A percentile compares a stretch with the other conserved stretches of the same genome.
phyloP scores from a whole-genome alignment of 768 basidiomycete species.

The Lactarius indigo region DNA sequence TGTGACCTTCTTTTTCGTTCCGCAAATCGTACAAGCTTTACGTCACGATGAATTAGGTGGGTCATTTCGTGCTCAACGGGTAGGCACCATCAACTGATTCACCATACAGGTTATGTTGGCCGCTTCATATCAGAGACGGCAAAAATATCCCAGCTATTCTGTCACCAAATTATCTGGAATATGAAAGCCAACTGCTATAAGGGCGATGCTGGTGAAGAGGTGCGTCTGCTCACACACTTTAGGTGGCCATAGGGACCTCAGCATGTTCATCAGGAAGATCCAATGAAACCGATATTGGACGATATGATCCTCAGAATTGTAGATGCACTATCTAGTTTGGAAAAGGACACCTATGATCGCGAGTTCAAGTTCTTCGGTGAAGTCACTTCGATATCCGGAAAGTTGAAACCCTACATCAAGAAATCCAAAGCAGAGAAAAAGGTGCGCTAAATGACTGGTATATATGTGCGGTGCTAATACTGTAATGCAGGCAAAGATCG shows the following conservation, averaged over 20 bases:
- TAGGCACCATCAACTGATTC: not conserved
- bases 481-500: constrained; percentile 81
- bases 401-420: constrained; percentile 94
- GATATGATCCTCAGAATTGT: constrained; percentile 78
- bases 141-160: constrained; percentile 95
- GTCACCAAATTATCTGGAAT: constrained; percentile 99
- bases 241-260: not conserved
- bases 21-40: constrained; percentile 95
- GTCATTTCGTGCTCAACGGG: constrained; percentile 21
- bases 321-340: constrained; percentile 81
- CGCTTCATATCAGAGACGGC: constrained; percentile 96
- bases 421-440: constrained; percentile 96
- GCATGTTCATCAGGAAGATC: constrained; percentile 63
- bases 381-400: constrained; percentile 97
- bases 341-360: constrained; percentile 84
- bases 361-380: constrained; percentile 96
- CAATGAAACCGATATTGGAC: constrained; percentile 96
- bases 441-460: constrained; percentile 38
- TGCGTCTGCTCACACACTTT: constrained; percentile 33
- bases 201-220: constrained; percentile 84
- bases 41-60: constrained; percentile 85
- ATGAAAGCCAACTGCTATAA: constrained; percentile 99
- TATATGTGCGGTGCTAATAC: constrained; percentile 9
- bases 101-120: constrained; percentile 75
- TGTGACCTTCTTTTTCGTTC: constrained; percentile 97